Percentiles rank a stretch among this genome's conserved stretches.
Conservation (phyloP, 352 stramenopile genomes). For the Globisporangium nunn region DNA sequence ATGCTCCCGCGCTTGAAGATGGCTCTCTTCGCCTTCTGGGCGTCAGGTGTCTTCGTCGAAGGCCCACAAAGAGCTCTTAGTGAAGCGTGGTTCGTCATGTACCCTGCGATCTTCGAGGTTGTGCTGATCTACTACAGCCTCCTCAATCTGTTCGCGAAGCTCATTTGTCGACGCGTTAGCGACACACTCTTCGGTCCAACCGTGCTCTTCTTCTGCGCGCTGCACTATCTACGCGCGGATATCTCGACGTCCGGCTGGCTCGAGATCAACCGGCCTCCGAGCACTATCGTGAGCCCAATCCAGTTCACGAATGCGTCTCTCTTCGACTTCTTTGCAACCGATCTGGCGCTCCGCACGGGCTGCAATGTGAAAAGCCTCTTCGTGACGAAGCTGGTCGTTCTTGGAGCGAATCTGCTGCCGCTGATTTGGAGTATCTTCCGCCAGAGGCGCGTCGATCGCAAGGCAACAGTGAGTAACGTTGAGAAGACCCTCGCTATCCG, state of each 20-base stretch:
- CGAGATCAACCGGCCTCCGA: background rate
- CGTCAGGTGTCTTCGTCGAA: slow-evolving; percentile 17
- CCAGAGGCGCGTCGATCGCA: background rate
- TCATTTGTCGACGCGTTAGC: slow-evolving; percentile 13
- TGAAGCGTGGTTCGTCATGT: slow-evolving; percentile 27
- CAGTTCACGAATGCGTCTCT: slow-evolving; percentile 7
- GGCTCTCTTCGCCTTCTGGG: slow-evolving; percentile 21
- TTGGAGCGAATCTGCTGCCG: slow-evolving; percentile 1
- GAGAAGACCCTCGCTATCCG: background rate
- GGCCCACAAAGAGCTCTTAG: slow-evolving; percentile 12
- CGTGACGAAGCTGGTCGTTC: background rate
- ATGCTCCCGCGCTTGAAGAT: slow-evolving; percentile 17
- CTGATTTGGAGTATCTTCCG: background rate
- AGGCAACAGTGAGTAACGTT: background rate
- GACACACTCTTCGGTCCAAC: slow-evolving; percentile 23
- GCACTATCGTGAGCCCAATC: slow-evolving; percentile 3
- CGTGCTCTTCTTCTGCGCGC: slow-evolving; percentile 11
- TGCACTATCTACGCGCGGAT: slow-evolving; percentile 11
- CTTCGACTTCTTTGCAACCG: slow-evolving; percentile 6
- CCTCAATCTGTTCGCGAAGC: slow-evolving; percentile 13
- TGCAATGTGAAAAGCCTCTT: slow-evolving; percentile 4
- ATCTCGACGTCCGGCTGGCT: slow-evolving; percentile 1
- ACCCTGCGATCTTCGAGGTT: slow-evolving; percentile 22
- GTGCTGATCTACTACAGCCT: slow-evolving; percentile 21
- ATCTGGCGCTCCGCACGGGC: background rate